phyloP scores from a whole-genome alignment of 495 filamentous ascomycete species.

The Podospora tetraspora region DNA sequence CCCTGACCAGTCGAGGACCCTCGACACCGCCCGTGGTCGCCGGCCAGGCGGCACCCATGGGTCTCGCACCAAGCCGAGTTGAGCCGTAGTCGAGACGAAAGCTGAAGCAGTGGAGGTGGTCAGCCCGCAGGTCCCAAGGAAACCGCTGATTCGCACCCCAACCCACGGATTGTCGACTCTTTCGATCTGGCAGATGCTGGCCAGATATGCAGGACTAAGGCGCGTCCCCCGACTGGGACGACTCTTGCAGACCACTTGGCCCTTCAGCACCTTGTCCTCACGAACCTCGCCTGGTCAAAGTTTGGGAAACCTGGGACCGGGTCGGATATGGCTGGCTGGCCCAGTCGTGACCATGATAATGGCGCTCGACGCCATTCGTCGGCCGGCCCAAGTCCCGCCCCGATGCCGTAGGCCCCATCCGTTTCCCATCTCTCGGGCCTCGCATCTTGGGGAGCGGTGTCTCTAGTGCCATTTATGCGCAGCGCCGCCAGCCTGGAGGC shows the following conservation, averaged over 20 bases:
- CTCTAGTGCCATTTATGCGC: constrained; percentile 7
- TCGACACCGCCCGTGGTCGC: neutral
- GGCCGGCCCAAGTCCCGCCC: neutral
- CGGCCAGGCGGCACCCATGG: neutral
- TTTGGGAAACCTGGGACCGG: neutral
- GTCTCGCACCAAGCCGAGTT: constrained; percentile 7
- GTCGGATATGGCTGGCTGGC: neutral
- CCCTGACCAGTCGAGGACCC: neutral
- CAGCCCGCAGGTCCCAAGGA: constrained; percentile 3
- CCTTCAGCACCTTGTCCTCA: neutral
- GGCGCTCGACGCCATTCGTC: constrained; percentile 6
- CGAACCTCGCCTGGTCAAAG: neutral
- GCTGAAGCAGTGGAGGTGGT: neutral
- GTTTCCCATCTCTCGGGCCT: constrained; percentile 10
- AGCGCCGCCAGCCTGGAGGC: neutral
- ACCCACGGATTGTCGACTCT: neutral
- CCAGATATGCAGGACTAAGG: constrained; percentile 8
- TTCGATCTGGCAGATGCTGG: constrained; percentile 9
- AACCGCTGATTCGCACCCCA: constrained; percentile 13
- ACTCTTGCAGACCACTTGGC: neutral
- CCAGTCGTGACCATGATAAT: constrained; percentile 3
- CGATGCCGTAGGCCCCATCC: constrained; percentile 1
- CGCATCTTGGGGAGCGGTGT: constrained; percentile 1
- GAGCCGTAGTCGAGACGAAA: constrained; percentile 5
- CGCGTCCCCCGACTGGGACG: constrained; percentile 4